phyloP scores from a whole-genome alignment of 352 stramenopile species.

The Thalassiosira mediterranea region DNA sequence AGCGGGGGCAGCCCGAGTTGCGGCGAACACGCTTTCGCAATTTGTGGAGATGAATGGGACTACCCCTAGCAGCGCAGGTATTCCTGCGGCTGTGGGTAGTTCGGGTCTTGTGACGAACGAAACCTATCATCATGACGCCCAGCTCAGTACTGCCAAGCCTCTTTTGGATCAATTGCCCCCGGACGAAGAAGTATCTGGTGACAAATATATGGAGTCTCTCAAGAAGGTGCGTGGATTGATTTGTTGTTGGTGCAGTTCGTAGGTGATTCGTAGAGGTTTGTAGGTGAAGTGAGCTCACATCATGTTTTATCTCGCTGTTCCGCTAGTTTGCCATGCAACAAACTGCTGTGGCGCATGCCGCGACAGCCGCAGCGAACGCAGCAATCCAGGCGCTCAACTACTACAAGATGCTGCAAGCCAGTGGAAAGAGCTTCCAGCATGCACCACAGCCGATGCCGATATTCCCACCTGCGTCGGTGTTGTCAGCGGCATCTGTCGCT shows the following conservation, averaged over 20 bases:
- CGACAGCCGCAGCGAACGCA: constrained; percentile 23
- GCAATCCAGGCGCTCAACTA: constrained; percentile 28
- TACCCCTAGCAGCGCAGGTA: neutral
- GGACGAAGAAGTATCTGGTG: neutral
- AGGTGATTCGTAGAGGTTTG: neutral
- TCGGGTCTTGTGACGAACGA: too few species aligned
- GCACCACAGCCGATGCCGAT: neutral
- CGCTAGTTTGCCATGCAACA: constrained; percentile 45
- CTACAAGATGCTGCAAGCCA: constrained; percentile 14
- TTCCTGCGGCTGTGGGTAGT: neutral
- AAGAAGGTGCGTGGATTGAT: neutral
- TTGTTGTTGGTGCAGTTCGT: too few species aligned
- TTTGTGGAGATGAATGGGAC: too few species aligned
- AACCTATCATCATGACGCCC: too few species aligned
- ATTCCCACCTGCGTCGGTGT: neutral
- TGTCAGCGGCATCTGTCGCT: neutral
- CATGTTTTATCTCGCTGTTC: constrained; percentile 1
- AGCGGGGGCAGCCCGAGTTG: constrained; percentile 22
- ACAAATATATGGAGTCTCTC: neutral
- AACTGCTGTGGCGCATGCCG: constrained; percentile 36
- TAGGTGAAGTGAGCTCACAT: neutral
- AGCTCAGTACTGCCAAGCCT: neutral
- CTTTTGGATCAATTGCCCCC: neutral
- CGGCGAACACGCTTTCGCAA: constrained; percentile 17
- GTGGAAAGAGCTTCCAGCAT: neutral